phyloP scores from a whole-genome alignment of 768 basidiomycete genomes.

The Suillus subluteus region DNA sequence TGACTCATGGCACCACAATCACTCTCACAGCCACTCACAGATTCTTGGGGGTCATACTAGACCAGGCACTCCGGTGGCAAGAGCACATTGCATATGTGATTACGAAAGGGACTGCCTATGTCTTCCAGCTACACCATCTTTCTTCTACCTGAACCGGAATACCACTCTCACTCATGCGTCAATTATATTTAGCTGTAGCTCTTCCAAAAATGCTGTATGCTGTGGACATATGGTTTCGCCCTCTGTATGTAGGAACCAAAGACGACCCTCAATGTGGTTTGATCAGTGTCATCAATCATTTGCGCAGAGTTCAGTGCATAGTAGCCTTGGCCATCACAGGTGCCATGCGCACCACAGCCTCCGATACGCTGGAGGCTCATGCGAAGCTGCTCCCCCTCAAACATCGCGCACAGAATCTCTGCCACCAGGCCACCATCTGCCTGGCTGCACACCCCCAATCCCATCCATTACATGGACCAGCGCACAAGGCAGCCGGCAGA shows the following conservation, averaged over 20 bases:
- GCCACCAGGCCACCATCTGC: neutral
- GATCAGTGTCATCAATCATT: neutral
- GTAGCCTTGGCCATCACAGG: constrained; percentile 14
- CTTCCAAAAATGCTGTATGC: constrained; percentile 19
- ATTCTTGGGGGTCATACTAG: too few species aligned
- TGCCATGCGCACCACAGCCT: constrained; percentile 20
- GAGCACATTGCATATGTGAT: neutral
- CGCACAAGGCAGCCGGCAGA: neutral
- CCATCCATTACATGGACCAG: neutral
- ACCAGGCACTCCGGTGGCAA: too few species aligned
- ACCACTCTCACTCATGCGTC: neutral
- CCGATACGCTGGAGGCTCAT: constrained; percentile 22
- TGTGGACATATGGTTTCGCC: constrained; percentile 12
- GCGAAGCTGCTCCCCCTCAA: constrained; percentile 22
- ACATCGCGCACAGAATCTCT: constrained; percentile 8
- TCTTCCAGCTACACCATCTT: neutral
- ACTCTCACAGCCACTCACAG: too few species aligned
- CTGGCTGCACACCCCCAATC: neutral
- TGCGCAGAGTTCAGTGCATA: neutral
- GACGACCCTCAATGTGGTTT: neutral
- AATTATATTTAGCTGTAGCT: constrained; percentile 5
- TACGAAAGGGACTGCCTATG: neutral
- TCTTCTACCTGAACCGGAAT: neutral
- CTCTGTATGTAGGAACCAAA: accelerated
- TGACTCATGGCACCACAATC: too few species aligned